Percentiles rank a stretch among this genome's conserved stretches.
These are phyloP conservation scores for Diaporthe citri DNA, from an alignment of 2,329 filamentous ascomycete genomes.

Conservation along the genomic window DNA sequence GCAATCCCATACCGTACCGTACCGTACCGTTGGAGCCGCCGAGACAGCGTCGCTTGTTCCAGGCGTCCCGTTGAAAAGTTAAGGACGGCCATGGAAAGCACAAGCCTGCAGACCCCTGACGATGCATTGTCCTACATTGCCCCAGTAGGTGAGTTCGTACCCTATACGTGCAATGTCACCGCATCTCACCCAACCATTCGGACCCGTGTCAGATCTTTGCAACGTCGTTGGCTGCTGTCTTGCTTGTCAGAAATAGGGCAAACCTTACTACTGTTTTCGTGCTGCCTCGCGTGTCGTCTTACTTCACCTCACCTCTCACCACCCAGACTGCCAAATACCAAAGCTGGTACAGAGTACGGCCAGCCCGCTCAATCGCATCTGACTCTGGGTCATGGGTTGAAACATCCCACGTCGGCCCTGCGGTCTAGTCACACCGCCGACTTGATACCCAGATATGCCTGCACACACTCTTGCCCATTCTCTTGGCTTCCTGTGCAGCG, in stretches of 20 bases:
- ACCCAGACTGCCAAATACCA: conserved; percentile 16
- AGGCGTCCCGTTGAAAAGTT: conserved; percentile 37
- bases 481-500: conserved; percentile 5
- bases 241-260: conserved; percentile 43
- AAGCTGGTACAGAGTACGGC: conserved; percentile 28
- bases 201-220: conserved; percentile 59
- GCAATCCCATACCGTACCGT: conserved; percentile 4
- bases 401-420: not conserved
- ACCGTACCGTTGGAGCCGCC: conserved; percentile 17
- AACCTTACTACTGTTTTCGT: conserved; percentile 43
- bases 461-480: not conserved
- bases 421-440: conserved; percentile 13
- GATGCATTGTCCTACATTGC: conserved; percentile 63
- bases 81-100: conserved; percentile 53
- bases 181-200: conserved; percentile 61
- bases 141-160: conserved; percentile 66
- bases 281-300: conserved; percentile 41
- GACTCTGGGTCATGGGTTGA: conserved; percentile 11
- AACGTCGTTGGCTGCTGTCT: conserved; percentile 59
- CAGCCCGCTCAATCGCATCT: not conserved
- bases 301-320: conserved; percentile 35
- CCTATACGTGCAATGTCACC: conserved; percentile 41
- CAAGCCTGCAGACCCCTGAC: conserved; percentile 60
- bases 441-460: conserved; percentile 2
- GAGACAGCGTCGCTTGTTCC: conserved; percentile 15